Percentiles rank a stretch among this genome's conserved stretches.
Conservation (phyloP, 495 filamentous ascomycete species). For the Neurospora pannonica region DNA sequence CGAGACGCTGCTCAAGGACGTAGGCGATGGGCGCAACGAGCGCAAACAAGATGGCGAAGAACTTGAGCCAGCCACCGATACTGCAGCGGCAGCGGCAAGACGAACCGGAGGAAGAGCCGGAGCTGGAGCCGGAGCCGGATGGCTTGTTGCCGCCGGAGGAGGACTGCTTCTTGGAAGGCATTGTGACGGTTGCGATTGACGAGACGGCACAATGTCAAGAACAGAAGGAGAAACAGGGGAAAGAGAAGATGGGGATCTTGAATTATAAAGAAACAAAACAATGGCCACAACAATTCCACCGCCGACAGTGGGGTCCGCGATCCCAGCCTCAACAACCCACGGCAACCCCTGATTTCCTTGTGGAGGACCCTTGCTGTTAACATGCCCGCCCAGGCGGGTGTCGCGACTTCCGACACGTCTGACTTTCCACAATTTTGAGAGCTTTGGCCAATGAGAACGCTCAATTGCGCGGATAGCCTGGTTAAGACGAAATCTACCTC, state of each 20-base stretch:
- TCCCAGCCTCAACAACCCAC: background rate
- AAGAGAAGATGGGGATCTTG: background rate
- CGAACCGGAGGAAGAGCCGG: background rate
- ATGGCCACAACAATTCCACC: background rate
- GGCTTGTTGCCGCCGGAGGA: background rate
- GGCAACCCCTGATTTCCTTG: background rate
- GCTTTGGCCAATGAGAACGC: background rate
- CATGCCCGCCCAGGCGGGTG: background rate
- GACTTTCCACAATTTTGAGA: background rate
- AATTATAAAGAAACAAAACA: background rate
- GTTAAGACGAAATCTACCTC: background rate
- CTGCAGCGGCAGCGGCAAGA: conserved; percentile 12
- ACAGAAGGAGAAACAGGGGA: background rate
- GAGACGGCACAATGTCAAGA: background rate
- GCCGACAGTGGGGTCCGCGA: background rate
- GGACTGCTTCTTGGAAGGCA: conserved; percentile 9
- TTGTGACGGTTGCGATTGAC: conserved; percentile 4
- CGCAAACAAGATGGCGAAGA: conserved; percentile 52
- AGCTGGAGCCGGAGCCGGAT: conserved; percentile 3
- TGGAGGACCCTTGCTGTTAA: background rate
- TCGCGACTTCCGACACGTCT: background rate
- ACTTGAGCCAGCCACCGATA: conserved; percentile 34
- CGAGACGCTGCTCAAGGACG: conserved; percentile 57
- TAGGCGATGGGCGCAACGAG: conserved; percentile 50
- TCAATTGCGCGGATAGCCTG: background rate